Percentiles rank a stretch among this genome's conserved stretches.
Conservation (phyloP, 768 basidiomycete species). For the Xerocomellus dryophilus region DNA sequence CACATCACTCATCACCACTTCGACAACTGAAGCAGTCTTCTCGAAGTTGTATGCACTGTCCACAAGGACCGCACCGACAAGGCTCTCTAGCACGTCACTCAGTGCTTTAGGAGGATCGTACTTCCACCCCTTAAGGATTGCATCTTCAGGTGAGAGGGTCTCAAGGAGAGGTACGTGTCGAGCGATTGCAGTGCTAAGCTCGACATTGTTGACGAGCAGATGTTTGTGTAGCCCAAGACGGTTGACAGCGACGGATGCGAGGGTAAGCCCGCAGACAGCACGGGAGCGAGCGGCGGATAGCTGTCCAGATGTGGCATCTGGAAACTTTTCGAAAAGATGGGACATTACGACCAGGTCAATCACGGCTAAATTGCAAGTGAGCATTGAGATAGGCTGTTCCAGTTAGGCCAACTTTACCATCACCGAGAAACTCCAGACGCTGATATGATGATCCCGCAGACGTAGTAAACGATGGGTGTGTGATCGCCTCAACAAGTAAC, state of each 20-base stretch:
- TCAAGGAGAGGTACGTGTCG: conserved; percentile 60
- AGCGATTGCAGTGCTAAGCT: conserved; percentile 62
- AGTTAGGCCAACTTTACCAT: conserved; percentile 52
- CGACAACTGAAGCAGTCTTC: conserved; percentile 55
- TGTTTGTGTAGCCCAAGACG: conserved; percentile 65
- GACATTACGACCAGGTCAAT: conserved; percentile 70
- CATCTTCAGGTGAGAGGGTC: conserved; percentile 52
- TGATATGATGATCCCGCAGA: conserved; percentile 68
- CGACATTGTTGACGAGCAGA: conserved; percentile 65
- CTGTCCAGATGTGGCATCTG: conserved; percentile 70
- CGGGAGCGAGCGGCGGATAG: conserved; percentile 68
- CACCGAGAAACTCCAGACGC: conserved; percentile 85
- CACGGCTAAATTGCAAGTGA: conserved; percentile 46
- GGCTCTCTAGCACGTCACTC: conserved; percentile 81
- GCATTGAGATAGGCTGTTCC: neutral
- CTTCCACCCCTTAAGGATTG: conserved; percentile 71
- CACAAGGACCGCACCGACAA: conserved; percentile 80
- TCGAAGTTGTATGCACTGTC: conserved; percentile 78
- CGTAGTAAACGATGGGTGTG: conserved; percentile 72
- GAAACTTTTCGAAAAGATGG: conserved; percentile 68
- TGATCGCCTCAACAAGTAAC: conserved; percentile 74
- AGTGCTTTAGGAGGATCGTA: conserved; percentile 84
- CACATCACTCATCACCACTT: conserved; percentile 64
- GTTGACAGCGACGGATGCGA: conserved; percentile 67
- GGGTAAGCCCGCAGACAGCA: conserved; percentile 69